A percentile compares a stretch with the other conserved stretches of the same genome.
Conservation (phyloP, 768 basidiomycete species). For the Mycena vulgaris region DNA sequence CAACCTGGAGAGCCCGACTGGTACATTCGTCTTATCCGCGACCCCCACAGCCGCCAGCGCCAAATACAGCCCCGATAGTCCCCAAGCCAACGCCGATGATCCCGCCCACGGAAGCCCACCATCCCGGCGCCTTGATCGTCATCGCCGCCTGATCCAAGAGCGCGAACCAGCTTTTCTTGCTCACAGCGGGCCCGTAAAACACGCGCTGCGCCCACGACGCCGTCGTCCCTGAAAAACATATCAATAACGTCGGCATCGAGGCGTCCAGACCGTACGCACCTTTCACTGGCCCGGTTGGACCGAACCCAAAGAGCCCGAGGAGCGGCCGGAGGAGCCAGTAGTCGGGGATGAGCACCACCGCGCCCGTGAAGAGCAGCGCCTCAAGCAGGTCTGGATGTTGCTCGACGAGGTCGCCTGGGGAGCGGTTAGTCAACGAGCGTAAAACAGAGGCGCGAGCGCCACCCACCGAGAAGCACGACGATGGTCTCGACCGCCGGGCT, state of each 20-base stretch:
- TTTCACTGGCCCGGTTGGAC: slow-evolving; percentile 51
- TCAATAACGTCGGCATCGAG: background rate
- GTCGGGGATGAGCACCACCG: slow-evolving; percentile 49
- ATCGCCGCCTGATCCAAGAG: slow-evolving; percentile 10
- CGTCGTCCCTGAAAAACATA: slow-evolving; percentile 46
- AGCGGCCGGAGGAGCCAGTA: slow-evolving; percentile 48
- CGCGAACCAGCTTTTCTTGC: slow-evolving; percentile 53
- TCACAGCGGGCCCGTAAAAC: slow-evolving; percentile 52
- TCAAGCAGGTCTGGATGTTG: slow-evolving; percentile 51
- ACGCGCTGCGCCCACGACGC: slow-evolving; percentile 54
- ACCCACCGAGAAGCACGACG: slow-evolving; percentile 45
- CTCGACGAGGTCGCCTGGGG: slow-evolving; percentile 54
- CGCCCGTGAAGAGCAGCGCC: slow-evolving; percentile 42
- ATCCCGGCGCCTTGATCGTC: slow-evolving; percentile 12
- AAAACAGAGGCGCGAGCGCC: background rate
- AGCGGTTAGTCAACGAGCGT: background rate
- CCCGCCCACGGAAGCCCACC: slow-evolving; percentile 14
- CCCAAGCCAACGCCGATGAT: background rate
- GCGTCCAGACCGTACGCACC: slow-evolving; percentile 34
- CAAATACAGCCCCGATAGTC: background rate
- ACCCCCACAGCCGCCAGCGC: background rate
- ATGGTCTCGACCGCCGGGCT: slow-evolving; percentile 41
- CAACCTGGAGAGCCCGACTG: background rate
- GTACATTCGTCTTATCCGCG: background rate
- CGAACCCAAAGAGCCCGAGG: slow-evolving; percentile 54